A percentile compares a stretch with the other conserved stretches of the same genome.
Evolutionary conservation across 176 grass and related monocot species (phyloP).

Genomic region (Triticum urartu): DNA sequence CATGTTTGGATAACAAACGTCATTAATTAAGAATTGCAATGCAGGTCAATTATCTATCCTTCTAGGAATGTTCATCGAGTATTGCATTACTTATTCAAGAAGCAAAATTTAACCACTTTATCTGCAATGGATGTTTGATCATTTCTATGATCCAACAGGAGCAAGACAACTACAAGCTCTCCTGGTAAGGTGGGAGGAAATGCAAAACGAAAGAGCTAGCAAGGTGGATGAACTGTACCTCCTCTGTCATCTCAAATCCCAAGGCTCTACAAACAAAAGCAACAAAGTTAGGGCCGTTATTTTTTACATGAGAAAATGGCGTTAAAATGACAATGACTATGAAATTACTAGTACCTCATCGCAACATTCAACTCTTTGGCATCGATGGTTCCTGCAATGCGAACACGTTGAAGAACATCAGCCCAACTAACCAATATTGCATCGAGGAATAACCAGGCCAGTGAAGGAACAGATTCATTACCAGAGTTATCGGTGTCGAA

Average conservation of each 20-base stretch:
- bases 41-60: neutral
- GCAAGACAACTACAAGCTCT: slow-evolving; percentile 17
- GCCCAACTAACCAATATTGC: neutral
- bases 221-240: slow-evolving; percentile 42
- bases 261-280: slow-evolving; percentile 64
- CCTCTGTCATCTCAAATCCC: slow-evolving; percentile 94
- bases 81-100: neutral
- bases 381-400: slow-evolving; percentile 73
- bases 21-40: neutral
- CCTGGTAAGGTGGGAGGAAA: neutral
- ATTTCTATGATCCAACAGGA: neutral
- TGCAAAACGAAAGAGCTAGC: neutral
- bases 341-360: slow-evolving; percentile 73
- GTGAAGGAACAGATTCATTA: slow-evolving; percentile 17
- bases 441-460: neutral
- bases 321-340: neutral
- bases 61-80: neutral
- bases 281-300: slow-evolving; percentile 15
- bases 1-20: neutral
- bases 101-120: neutral
- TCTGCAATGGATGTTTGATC: neutral
- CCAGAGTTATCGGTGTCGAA: slow-evolving; percentile 92
- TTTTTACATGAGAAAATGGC: neutral
- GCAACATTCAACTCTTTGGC: slow-evolving; percentile 91
- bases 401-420: neutral